Base-by-base conservation (phyloP, 2,329 filamentous ascomycete genomes). In the Pseudovirgaria hyperparasitica region DNA sequence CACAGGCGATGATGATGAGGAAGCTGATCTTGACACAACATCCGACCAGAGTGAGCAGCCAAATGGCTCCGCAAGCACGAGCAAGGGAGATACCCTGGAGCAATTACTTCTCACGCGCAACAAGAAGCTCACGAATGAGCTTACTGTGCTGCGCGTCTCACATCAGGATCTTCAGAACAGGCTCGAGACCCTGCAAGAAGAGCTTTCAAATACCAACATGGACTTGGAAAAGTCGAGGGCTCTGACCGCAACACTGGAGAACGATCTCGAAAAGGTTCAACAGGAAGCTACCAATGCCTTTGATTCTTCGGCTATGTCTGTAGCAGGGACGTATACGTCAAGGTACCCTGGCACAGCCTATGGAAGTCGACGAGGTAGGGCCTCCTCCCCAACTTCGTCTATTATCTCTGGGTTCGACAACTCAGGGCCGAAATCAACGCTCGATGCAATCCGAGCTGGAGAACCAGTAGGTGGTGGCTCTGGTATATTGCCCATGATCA, bases 401-500 rank as follows among this genome's bases (percentile, higher is more conserved):
- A 96, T 98, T 43, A 96, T 98, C 43, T 94, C 86, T 33, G 90
- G 90, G n/a, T 85, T 94, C 47, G 82, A 92, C 32, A 36, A 36
- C 15, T 20, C 36, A 14, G 43, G 46, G n/a, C n/a, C 43, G 4
- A 42, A 43, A 25, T 43, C 31, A 33, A 63, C 62, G 9, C 58
- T 76, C 38, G 71, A 76, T 20, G 58, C 68, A 5, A 58, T 77
- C 14, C 66, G 72, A 17, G 67, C 66, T 2, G 80, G 84, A 24
- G 70, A 75, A 35, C 64, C 76, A 6, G 67, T 77, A 29, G 80
- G 79, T 17, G 70, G 81, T 28, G 82, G 82, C 2, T 82, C 82
- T 0, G 84, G 86, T 9, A 94, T 98, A 37, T 63, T 98, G 14
- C 92, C 90, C 18, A 98, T 98, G 92, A 81, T 98, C 27, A 93